Evolutionary conservation across 176 grass and related monocot species (phyloP), one percentile per base, ranked within the genome.

Genomic region (Puccinellia tenuiflora): DNA sequence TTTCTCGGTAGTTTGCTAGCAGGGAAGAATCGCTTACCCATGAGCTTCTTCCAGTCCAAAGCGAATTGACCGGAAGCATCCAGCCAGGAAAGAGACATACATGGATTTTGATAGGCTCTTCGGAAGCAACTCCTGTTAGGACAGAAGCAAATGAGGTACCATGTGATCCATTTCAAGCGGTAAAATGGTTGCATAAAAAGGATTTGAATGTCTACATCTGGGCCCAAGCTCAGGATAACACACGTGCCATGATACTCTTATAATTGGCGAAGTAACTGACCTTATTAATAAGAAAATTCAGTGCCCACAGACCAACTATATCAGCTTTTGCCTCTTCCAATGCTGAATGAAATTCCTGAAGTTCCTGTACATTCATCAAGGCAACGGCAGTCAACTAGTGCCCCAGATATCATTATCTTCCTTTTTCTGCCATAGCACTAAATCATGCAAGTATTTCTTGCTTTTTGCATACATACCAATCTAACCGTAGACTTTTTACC

Each of bases 241-340:
- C 3, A 62, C 20, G 25, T n/a, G n/a, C 7, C 43, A 74, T 4
- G 45, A 35, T 52, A 62, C 50, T 14, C 13, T 62, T 38, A 81
- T 76, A 76, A 48, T 35, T 69, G 3, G 62, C 79, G 52, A 59
- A 85, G 26, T 54, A 67, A 85, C 73, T 81, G 8, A 97, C 96
- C 96, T 95, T 85, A 45, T 95, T 85, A 48, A 98, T 88, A 77
- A 98, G 90, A 81, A 92, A 98, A 76, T 98, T 98, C 25, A 98
- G 84, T 17, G 96, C 96, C 96, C 96, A 98, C 37, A 98, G 92
- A 56, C 92, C 96, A 78, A 98, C 96, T 86, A 98, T 98, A 93
- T 98, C 96, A 82, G 96, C 96, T 88, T 98, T 98, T 75, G 96
- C 92, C 85, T 98, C 96, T 87, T 98, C 96, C 86, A 98, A 73